Conservation (phyloP, 805 yeast genomes). For the Sporopachydermia lactativora region DNA sequence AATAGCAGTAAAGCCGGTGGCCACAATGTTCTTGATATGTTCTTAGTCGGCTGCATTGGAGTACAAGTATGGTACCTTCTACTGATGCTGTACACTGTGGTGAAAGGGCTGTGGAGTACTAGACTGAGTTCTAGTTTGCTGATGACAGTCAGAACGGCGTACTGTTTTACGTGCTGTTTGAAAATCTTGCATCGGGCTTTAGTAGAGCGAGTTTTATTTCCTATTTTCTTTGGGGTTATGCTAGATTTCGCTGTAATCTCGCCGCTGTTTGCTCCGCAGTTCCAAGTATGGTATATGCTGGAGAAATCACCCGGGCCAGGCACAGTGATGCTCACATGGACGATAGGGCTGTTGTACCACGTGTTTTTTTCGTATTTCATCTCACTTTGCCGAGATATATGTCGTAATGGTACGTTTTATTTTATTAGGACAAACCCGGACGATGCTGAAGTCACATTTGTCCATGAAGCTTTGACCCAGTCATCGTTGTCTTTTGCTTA, state of each 20-base stretch:
- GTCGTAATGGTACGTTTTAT: not conserved
- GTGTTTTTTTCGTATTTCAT: constrained; percentile 1
- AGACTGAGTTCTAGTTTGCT: too few relatives aligned
- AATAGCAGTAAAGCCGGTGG: too few relatives aligned
- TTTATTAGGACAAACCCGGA: not conserved
- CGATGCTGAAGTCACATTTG: not conserved
- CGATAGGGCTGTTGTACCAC: not conserved
- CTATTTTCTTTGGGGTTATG: not conserved
- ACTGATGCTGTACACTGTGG: too few relatives aligned
- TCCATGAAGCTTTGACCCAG: constrained; percentile 1
- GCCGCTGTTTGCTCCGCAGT: not conserved
- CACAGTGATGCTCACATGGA: not conserved
- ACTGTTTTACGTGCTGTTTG: too few relatives aligned
- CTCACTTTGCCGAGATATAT: not conserved
- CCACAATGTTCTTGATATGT: not conserved
- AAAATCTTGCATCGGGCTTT: not conserved
- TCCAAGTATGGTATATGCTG: not conserved
- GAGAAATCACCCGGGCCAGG: not conserved
- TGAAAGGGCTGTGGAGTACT: too few relatives aligned
- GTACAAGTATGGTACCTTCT: too few relatives aligned
- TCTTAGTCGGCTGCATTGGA: too few relatives aligned
- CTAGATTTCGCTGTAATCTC: not conserved
- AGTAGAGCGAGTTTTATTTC: constrained; percentile 1
- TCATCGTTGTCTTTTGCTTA: not conserved
- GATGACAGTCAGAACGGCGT: too few relatives aligned